A percentile compares a stretch with the other conserved stretches of the same genome.
Evolutionary conservation across 1,284 basidiomycete species (phyloP).

Genomic region (Ceratobasidium sp.): DNA sequence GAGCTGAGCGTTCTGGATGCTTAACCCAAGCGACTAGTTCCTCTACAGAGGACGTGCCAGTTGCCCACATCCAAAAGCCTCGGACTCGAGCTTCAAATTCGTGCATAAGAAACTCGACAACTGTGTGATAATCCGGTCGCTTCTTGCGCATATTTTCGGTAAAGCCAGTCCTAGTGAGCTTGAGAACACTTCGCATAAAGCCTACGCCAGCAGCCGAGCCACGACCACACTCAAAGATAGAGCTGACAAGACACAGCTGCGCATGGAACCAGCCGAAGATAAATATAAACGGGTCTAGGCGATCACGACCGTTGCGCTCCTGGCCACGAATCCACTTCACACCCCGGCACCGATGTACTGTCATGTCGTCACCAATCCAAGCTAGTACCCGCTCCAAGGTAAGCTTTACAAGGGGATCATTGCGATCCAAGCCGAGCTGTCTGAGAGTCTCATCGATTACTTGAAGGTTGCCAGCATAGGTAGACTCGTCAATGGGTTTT

Average conservation of each 20-base stretch:
- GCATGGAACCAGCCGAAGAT: slow-evolving; percentile 9
- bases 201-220: neutral
- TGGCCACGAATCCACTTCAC: neutral
- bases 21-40: neutral
- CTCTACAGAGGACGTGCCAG: neutral
- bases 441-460: neutral
- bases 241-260: neutral
- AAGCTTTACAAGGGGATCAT: neutral
- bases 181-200: neutral
- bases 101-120: slow-evolving; percentile 15
- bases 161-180: neutral
- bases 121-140: neutral
- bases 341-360: neutral
- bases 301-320: neutral
- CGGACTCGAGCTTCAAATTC: neutral
- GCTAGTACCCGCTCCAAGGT: neutral
- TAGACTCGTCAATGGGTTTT: neutral
- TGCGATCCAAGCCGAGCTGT: neutral
- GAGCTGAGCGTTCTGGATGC: neutral
- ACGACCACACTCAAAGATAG: neutral
- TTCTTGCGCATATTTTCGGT: neutral
- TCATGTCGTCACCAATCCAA: slow-evolving; percentile 5
- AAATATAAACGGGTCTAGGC: neutral
- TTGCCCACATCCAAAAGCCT: neutral
- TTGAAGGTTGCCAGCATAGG: neutral